Evolutionary conservation across 495 filamentous ascomycete genomes (phyloP), one percentile per base, ranked within the genome.

Genomic region (Talaromyces wortmannii): DNA sequence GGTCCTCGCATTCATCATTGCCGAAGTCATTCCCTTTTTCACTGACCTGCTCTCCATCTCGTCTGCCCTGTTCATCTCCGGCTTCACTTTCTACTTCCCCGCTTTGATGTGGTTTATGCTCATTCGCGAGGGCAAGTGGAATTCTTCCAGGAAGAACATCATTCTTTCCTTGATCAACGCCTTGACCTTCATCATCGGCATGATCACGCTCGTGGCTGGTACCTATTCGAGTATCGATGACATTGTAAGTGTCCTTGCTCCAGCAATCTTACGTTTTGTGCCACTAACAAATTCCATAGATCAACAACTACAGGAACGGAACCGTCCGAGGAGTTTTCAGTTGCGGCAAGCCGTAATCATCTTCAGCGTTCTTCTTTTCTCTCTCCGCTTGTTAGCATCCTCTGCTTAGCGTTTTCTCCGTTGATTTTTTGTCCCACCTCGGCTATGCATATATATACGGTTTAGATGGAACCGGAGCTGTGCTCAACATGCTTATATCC

Each of bases 21-120:
- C 83, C 50, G 79, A 84, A 58, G 79, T 82, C 16, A 84, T 89
- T 47, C 85, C 85, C 5, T 81, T 84, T 75, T 88, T 88, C 69
- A 78, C 76, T 56, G 78, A 81, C 50, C 63, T 88, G 55, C 65
- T 88, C 13, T 75, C 76, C 50, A 78, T 81, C 64, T 75, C 75
- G 45, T 83, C 82, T 13, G 71, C 82, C 2, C 73, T 86, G 45
- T 86, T 87, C 62, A 71, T 83, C 57, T 83, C 80, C 30, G 82
- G 81, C 56, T 87, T 86, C 64, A 82, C 78, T 47, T 86, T 84
- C 59, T 83, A 83, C 63, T 76, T 86, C 61, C 82, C 83, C 0
- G 80, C 81, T 33, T 64, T 79, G 18, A 82, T 86, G 71, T 87
- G 83, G 83, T 83, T 85, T 68, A 73, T 72, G 69, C 73, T 83